phyloP scores from a whole-genome alignment of 2,329 filamentous ascomycete genomes.

The Reticulascus tulasneorum region DNA sequence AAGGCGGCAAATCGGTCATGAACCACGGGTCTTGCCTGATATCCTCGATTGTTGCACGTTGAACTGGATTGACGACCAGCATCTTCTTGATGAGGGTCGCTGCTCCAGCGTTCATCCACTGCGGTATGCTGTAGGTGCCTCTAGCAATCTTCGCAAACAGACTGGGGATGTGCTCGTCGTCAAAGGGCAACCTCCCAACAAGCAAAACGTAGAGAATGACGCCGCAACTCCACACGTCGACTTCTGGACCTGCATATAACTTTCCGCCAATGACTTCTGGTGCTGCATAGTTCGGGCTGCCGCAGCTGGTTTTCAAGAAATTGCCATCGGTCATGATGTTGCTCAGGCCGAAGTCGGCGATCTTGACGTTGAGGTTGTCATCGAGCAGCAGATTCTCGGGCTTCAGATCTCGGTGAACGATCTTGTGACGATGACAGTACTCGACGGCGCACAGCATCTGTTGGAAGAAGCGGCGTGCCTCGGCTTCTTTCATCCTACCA shows the following conservation, averaged over 20 bases:
- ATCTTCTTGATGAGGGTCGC: conserved; percentile 82
- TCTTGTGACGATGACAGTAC: conserved; percentile 98
- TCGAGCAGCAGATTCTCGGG: conserved; percentile 95
- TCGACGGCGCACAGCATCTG: conserved; percentile 98
- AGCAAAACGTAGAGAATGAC: conserved; percentile 85
- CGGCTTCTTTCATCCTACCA: conserved; percentile 83
- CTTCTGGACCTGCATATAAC: conserved; percentile 93
- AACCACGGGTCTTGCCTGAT: conserved; percentile 96
- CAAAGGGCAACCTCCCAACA: conserved; percentile 83
- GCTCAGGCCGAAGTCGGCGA: conserved; percentile 96
- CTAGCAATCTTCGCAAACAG: conserved; percentile 97
- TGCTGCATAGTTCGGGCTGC: conserved; percentile 96
- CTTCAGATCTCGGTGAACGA: conserved; percentile 95
- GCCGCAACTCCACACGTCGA: conserved; percentile 96
- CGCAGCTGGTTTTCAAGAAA: conserved; percentile 97
- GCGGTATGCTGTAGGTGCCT: conserved; percentile 87
- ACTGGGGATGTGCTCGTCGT: conserved; percentile 96
- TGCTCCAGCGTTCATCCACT: conserved; percentile 84
- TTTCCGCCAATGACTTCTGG: conserved; percentile 98
- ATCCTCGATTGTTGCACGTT: conserved; percentile 89
- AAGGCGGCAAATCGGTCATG: conserved; percentile 76
- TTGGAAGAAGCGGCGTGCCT: conserved; percentile 97
- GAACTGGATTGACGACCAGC: conserved; percentile 92
- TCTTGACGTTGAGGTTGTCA: conserved; percentile 96
- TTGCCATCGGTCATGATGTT: conserved; percentile 99